phyloP scores from a whole-genome alignment of 139 green algal species.

The Mesostigma viride region DNA sequence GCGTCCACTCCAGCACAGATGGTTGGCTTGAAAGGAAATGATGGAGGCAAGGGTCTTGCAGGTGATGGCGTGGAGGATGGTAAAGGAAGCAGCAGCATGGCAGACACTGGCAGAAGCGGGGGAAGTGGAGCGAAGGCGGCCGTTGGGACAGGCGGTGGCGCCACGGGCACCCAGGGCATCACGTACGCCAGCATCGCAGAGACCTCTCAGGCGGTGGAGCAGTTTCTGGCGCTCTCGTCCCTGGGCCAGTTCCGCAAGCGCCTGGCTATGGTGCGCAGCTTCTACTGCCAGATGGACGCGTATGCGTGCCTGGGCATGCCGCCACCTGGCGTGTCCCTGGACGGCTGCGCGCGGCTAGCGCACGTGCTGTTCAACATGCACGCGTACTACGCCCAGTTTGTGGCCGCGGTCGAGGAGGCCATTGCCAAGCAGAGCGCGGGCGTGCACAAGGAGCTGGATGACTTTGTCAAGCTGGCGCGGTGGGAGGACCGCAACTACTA shows the following conservation, averaged over 20 bases:
- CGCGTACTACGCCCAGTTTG: conserved; percentile 78
- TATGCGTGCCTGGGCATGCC: not conserved
- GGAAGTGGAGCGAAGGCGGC: too few relatives aligned
- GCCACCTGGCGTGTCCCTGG: not conserved
- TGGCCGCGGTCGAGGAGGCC: conserved; percentile 29
- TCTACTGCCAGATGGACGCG: conserved; percentile 44
- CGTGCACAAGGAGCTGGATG: conserved; percentile 70
- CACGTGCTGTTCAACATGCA: conserved; percentile 54
- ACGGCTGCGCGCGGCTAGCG: not conserved
- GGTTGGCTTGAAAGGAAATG: too few relatives aligned
- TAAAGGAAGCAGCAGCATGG: too few relatives aligned
- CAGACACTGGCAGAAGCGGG: too few relatives aligned
- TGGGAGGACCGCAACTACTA: conserved; percentile 96
- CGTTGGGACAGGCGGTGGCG: too few relatives aligned
- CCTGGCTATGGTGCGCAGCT: conserved; percentile 61
- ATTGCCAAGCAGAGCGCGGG: conserved; percentile 28
- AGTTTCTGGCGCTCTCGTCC: conserved; percentile 77
- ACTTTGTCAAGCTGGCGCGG: conserved; percentile 87
- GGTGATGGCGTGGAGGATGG: too few relatives aligned
- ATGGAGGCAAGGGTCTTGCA: too few relatives aligned
- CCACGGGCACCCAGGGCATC: too few relatives aligned
- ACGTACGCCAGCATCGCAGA: too few relatives aligned
- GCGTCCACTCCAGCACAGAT: too few relatives aligned
- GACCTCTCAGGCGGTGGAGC: conserved; percentile 47
- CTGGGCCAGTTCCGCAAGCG: conserved; percentile 71